phyloP scores from a whole-genome alignment of 1,284 basidiomycete species.

The Phellopilus nigrolimitatus region DNA sequence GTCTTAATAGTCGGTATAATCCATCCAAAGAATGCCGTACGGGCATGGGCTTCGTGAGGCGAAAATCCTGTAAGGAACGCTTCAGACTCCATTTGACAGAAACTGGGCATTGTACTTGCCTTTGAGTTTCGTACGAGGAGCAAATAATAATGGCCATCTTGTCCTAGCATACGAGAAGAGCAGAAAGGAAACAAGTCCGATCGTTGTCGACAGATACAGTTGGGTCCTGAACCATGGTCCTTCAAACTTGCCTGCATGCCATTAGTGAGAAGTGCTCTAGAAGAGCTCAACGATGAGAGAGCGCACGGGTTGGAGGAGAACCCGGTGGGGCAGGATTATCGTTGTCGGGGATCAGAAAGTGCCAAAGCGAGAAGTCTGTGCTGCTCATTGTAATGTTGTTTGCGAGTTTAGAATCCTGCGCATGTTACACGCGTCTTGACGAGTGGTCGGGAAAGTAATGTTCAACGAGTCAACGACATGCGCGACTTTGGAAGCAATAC shows the following conservation, averaged over 20 bases:
- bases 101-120: conserved; percentile 46
- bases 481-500: not conserved
- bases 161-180: conserved; percentile 86
- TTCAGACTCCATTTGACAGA: conserved; percentile 22
- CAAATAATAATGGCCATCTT: conserved; percentile 86
- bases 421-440: not conserved
- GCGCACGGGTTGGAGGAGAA: conserved; percentile 50
- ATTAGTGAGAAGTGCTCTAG: not conserved
- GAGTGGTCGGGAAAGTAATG: not conserved
- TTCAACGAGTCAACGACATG: no score
- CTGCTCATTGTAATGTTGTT: not conserved
- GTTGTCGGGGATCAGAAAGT: not conserved
- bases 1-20: conserved; percentile 87
- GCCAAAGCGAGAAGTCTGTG: not conserved
- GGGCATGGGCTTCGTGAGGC: conserved; percentile 82
- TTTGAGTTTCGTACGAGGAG: conserved; percentile 91
- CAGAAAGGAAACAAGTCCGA: conserved; percentile 80
- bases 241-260: conserved; percentile 58
- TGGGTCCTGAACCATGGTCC: conserved; percentile 95
- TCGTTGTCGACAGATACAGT: conserved; percentile 68
- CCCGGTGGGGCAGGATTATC: conserved; percentile 43
- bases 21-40: conserved; percentile 89
- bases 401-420: no score
- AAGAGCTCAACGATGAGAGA: not conserved
- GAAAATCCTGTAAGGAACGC: conserved; percentile 65